Evolutionary conservation across 2,329 filamentous ascomycete species (phyloP), one percentile per base, ranked within the genome.

Genomic region (Venturia nashicola): DNA sequence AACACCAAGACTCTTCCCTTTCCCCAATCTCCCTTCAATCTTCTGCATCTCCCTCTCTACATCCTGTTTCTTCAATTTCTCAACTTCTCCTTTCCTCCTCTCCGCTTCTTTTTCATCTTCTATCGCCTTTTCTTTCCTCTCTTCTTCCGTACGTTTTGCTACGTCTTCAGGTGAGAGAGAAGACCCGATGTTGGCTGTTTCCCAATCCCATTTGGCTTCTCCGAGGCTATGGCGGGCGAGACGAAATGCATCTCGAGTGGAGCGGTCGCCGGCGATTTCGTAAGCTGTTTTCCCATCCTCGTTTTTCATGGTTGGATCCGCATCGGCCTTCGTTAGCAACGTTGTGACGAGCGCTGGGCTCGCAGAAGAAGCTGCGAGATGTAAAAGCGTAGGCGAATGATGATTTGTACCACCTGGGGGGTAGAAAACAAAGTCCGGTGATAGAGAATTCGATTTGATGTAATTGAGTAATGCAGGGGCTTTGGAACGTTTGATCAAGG

Each of bases 181-280:
- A 0, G 86, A 70, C 0, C 92, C 91, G 0, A 99, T 84, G 34
- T 83, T 83, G 1, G 91, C 87, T 0, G 77, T 79, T 3, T 89
- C 84, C 94, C 94, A 99, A 68, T 90, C 77, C 85, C 88, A 96
- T 20, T 79, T 82, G 0, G 73, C 72, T 72, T 96, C 91, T 18
- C 91, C 92, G 1, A 97, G 79, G 71, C 95, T 89, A 40, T 84
- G 82, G 7, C 94, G 88, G 4, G 91, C 91, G 2, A 97, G 85
- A 1, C 94, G 88, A 77, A 99, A 99, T 0, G 92, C 90, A 71
- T 97, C 92, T 1, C 93, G 85, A 0, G 92, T 97, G 2, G 86
- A 76, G 5, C 91, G 85, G 72, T 97, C 91, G 51, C 93, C 91
- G 0, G 90, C 86, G 1, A 99, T 82, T 64, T 96, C 91, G 72